Conservation (phyloP, 2,329 filamentous ascomycete species). For the Blastomyces percursus region DNA sequence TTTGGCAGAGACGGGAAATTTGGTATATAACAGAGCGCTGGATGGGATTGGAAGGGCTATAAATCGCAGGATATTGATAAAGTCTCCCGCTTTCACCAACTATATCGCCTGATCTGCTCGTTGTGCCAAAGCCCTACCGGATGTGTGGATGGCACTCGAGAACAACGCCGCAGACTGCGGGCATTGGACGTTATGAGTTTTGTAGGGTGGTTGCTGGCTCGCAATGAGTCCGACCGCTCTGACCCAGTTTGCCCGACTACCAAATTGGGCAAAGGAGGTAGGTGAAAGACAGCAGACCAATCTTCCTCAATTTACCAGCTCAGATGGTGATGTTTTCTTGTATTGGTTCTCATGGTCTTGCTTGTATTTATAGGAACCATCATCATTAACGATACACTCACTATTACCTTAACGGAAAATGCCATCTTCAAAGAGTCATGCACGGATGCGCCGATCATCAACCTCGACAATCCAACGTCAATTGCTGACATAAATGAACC, state of each 20-base stretch:
- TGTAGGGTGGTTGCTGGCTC: constrained; percentile 3
- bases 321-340: neutral
- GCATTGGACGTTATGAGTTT: constrained; percentile 9
- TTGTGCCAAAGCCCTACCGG: neutral
- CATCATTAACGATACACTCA: constrained; percentile 31
- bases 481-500: constrained; percentile 51
- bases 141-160: constrained; percentile 9
- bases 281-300: neutral
- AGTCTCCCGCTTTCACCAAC: neutral
- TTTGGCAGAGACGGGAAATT: neutral
- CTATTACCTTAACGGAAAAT: constrained; percentile 38
- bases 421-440: constrained; percentile 42
- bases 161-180: constrained; percentile 4
- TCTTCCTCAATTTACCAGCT: neutral
- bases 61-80: neutral
- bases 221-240: neutral
- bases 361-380: constrained; percentile 30
- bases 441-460: constrained; percentile 14
- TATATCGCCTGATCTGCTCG: neutral
- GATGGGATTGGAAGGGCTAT: neutral
- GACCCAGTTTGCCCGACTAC: neutral
- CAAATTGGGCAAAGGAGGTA: constrained; percentile 5
- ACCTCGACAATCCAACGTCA: constrained; percentile 1
- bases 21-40: neutral
- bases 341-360: neutral